Percentiles rank a stretch among this genome's conserved stretches.
These are phyloP conservation scores for Cercospora zeina DNA, from an alignment of 2,329 filamentous ascomycete species.

Conservation along the genomic window DNA sequence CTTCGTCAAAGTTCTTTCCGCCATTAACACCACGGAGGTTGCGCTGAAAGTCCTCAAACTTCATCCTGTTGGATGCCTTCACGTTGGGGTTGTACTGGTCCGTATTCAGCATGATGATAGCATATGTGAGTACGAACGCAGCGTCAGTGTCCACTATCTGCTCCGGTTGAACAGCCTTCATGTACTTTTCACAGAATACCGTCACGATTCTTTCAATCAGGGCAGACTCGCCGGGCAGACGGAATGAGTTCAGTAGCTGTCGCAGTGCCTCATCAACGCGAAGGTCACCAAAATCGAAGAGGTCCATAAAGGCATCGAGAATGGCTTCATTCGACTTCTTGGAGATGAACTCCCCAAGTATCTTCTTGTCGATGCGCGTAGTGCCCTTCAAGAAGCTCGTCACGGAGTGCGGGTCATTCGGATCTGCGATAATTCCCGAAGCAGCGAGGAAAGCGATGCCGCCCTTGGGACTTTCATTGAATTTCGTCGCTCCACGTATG, in stretches of 20 bases:
- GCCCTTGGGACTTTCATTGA: slow-evolving; percentile 91
- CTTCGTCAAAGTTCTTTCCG: slow-evolving; percentile 76
- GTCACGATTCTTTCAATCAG: slow-evolving; percentile 92
- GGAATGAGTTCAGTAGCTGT: slow-evolving; percentile 84
- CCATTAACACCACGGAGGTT: slow-evolving; percentile 91
- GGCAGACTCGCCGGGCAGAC: slow-evolving; percentile 86
- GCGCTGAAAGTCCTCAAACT: slow-evolving; percentile 73
- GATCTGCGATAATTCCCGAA: slow-evolving; percentile 79
- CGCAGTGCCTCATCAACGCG: slow-evolving; percentile 88
- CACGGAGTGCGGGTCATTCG: slow-evolving; percentile 71
- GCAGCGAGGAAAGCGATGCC: slow-evolving; percentile 83
- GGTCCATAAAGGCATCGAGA: slow-evolving; percentile 76
- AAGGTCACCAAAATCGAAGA: slow-evolving; percentile 86
- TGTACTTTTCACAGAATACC: slow-evolving; percentile 83
- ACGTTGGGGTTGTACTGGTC: slow-evolving; percentile 95
- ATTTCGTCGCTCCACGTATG: slow-evolving; percentile 81
- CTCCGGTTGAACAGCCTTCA: slow-evolving; percentile 65
- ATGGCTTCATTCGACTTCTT: slow-evolving; percentile 87
- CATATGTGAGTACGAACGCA: slow-evolving; percentile 87
- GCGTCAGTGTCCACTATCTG: slow-evolving; percentile 83
- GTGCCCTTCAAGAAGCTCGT: slow-evolving; percentile 88
- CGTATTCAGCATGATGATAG: slow-evolving; percentile 96
- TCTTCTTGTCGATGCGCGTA: slow-evolving; percentile 81
- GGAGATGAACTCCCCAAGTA: slow-evolving; percentile 88
- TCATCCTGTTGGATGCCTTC: slow-evolving; percentile 78